A percentile compares a stretch with the other conserved stretches of the same genome.
These are phyloP conservation scores for Corylus avellana DNA, from an alignment of 306 rosid genomes.

Conservation along the genomic window DNA sequence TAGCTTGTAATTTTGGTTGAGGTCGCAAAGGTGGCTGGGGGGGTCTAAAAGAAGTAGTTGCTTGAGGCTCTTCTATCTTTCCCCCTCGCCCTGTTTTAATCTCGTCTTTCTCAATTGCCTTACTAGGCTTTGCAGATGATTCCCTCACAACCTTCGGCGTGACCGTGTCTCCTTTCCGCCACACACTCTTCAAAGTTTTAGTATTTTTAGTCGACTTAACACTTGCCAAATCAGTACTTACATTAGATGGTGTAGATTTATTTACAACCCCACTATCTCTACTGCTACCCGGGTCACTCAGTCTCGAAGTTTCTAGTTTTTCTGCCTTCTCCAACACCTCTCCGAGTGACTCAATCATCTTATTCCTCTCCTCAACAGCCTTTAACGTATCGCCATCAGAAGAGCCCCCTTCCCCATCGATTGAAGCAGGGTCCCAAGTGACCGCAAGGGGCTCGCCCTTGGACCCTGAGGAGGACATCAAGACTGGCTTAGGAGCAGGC, in stretches of 20 bases:
- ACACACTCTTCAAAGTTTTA: slow-evolving; percentile 82
- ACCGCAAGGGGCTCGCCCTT: slow-evolving; percentile 40
- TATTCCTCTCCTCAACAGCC: slow-evolving; percentile 60
- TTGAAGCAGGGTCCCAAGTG: slow-evolving; percentile 47
- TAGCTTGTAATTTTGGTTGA: slow-evolving; percentile 67
- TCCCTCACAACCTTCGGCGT: slow-evolving; percentile 68
- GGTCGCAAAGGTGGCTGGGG: slow-evolving; percentile 56
- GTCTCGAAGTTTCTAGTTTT: slow-evolving; percentile 56
- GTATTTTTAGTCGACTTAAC: slow-evolving; percentile 43
- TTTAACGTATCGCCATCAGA: slow-evolving; percentile 29
- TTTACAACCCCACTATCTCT: slow-evolving; percentile 47
- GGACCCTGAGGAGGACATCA: slow-evolving; percentile 46
- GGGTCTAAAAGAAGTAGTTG: slow-evolving; percentile 42
- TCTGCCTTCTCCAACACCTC: slow-evolving; percentile 97
- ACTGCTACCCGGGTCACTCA: slow-evolving; percentile 31
- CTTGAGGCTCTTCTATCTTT: slow-evolving; percentile 39
- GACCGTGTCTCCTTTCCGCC: slow-evolving; percentile 94
- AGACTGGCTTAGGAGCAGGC: slow-evolving; percentile 84
- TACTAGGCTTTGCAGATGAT: slow-evolving; percentile 38
- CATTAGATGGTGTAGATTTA: slow-evolving; percentile 41
- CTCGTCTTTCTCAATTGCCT: slow-evolving; percentile 36
- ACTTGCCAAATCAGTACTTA: slow-evolving; percentile 31
- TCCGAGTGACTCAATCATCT: slow-evolving; percentile 89
- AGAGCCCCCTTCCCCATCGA: slow-evolving; percentile 30
- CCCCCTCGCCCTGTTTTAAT: slow-evolving; percentile 37